Base-by-base conservation (phyloP, 257 asterid species). In the Handroanthus guayacan region DNA sequence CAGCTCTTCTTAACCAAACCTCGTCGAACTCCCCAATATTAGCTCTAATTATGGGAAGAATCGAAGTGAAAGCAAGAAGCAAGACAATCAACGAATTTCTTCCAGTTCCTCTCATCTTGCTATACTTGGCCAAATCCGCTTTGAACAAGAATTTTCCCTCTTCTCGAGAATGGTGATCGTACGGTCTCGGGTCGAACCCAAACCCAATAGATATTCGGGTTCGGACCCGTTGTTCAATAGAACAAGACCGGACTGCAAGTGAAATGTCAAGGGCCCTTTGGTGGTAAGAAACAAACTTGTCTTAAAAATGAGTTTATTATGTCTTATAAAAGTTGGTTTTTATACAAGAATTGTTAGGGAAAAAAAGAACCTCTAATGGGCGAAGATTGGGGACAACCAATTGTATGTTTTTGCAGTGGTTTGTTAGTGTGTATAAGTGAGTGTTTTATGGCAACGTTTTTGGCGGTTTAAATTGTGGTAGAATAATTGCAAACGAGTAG, bases 1-100 rank as follows among this genome's bases (percentile, higher is more conserved):
- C 79, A 5, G 82, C 84, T 8, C 96, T 79, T 50, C 45, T 78
- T 14, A 18, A 25, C 96, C 93, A 86, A 1, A 47, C 81, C n/a
- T 85, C 90, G 11, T 90, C 93, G 38, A 67, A 73, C 13, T 79
- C 79, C 3, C 18, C 75, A 37, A 79, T 62, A 45, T 88, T 72
- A 48, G 83, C 90, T 25, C 31, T 11, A 4, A 79, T 57, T 10
- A 45, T 9, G 6, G 87, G 87, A 3, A 77, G 44, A 18, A 81
- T 57, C 43, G 77, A 69, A 18, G 74, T 80, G 60, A 85, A 72
- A 25, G 81, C 76, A 5, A 76, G 25, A n/a, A 81, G 62, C 25
- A 84, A 6, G 8, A 82, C 5, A 62, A 64, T 39, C 7, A 77
- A 50, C 43, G 75, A 36, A 14, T 65, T 73, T n/a, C 63, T 71